Conservation (phyloP, 1,284 basidiomycete species). For the Trametes pubescens region DNA sequence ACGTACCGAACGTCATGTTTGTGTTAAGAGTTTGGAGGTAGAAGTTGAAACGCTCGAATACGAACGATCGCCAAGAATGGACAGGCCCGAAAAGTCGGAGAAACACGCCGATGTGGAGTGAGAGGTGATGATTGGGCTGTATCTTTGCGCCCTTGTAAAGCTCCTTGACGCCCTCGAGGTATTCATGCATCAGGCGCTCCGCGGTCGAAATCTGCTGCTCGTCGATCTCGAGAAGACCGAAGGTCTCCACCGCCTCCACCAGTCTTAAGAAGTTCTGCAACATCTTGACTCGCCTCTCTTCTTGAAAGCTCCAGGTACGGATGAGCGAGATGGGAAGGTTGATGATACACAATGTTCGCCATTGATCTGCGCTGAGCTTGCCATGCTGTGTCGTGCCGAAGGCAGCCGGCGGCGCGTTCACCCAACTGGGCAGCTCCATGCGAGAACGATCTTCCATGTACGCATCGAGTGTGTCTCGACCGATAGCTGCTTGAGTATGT, state of each 20-base stretch:
- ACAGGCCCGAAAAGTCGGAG: conserved; percentile 45
- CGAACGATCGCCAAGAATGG: conserved; percentile 44
- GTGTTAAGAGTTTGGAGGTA: conserved; percentile 38
- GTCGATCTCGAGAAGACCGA: conserved; percentile 34
- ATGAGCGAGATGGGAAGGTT: conserved; percentile 43
- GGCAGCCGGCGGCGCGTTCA: conserved; percentile 22
- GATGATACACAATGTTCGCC: conserved; percentile 40
- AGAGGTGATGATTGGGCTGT: conserved; percentile 43
- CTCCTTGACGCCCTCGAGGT: conserved; percentile 28
- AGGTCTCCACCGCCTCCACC: conserved; percentile 39
- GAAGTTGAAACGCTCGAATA: conserved; percentile 42
- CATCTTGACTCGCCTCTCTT: conserved; percentile 27
- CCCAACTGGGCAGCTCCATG: conserved; percentile 38
- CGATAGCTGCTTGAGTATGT: not conserved
- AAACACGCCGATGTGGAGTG: conserved; percentile 44
- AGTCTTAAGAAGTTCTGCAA: conserved; percentile 44
- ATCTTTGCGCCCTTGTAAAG: conserved; percentile 41
- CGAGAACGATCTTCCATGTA: conserved; percentile 31
- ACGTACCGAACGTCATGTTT: conserved; percentile 33
- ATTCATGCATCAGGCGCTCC: conserved; percentile 33
- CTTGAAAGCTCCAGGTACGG: conserved; percentile 39
- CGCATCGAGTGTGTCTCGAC: conserved; percentile 5
- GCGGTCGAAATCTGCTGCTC: conserved; percentile 33
- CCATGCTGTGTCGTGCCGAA: conserved; percentile 17
- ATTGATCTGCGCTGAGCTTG: conserved; percentile 44